These are phyloP conservation scores for Boletus subluridellus DNA, from an alignment of 1,284 basidiomycete genomes.

Conservation along the genomic window DNA sequence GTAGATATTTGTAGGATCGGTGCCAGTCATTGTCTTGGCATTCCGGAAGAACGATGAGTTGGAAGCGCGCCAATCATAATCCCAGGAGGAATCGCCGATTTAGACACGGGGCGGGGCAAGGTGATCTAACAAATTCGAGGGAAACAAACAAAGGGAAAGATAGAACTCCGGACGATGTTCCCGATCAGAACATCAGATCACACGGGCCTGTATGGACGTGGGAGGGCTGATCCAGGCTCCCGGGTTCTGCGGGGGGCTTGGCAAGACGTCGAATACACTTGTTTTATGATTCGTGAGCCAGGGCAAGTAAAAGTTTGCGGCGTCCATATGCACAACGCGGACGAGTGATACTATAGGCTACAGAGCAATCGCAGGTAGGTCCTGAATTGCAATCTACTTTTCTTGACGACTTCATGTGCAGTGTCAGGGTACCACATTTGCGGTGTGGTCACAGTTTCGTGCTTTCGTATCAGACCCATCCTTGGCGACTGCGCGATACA, in stretches of 20 bases:
- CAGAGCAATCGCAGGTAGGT: not conserved
- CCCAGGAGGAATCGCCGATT: slow-evolving; percentile 12
- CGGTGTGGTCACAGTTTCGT: not conserved
- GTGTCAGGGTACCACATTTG: not conserved
- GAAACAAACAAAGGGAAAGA: slow-evolving; percentile 16
- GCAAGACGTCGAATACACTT: slow-evolving; percentile 3
- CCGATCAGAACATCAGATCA: slow-evolving; percentile 22
- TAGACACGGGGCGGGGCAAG: slow-evolving; percentile 7
- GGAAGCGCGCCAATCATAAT: slow-evolving; percentile 5
- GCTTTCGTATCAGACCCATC: not conserved
- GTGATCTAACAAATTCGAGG: slow-evolving; percentile 16
- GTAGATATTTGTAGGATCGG: slow-evolving; percentile 26
- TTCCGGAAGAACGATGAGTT: slow-evolving; percentile 1
- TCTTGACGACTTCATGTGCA: not conserved
- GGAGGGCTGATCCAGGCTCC: slow-evolving; percentile 12
- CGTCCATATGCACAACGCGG: not conserved
- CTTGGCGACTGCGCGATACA: not conserved
- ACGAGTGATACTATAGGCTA: not conserved
- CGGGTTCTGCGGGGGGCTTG: slow-evolving; percentile 7
- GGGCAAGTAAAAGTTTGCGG: not conserved
- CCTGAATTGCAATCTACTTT: not conserved
- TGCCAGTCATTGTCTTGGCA: slow-evolving; percentile 27
- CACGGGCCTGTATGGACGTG: slow-evolving; percentile 25
- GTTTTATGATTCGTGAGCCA: not conserved
- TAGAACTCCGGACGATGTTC: slow-evolving; percentile 17